Conservation (phyloP, 305 asterid species). For the Rubia tinctorum region DNA sequence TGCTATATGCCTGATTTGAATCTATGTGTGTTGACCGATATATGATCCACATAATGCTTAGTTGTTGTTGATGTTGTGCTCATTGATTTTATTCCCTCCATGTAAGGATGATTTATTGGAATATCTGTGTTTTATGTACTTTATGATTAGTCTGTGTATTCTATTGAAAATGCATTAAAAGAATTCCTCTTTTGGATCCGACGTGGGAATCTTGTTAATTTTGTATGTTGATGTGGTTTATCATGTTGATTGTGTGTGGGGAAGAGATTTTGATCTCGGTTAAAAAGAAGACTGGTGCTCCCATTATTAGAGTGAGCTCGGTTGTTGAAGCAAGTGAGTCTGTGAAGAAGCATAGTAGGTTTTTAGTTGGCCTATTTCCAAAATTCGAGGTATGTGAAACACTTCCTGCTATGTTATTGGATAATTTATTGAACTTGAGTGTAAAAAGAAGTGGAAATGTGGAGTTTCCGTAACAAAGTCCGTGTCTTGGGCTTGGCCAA, state of each 20-base stretch:
- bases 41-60: too few species aligned
- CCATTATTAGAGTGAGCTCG: constrained; percentile 56
- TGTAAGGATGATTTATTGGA: neutral
- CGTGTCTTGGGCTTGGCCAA: constrained; percentile 52
- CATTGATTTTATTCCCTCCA: neutral
- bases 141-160: neutral
- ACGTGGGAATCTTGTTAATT: neutral
- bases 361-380: constrained; percentile 71
- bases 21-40: neutral
- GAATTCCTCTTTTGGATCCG: neutral
- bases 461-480: neutral
- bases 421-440: neutral
- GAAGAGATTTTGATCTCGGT: constrained; percentile 90
- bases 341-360: constrained; percentile 55
- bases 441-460: neutral
- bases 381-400: constrained; percentile 64
- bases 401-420: neutral
- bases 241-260: constrained; percentile 35
- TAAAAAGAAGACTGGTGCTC: constrained; percentile 83
- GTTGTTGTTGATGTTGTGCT: neutral
- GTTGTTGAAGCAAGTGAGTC: constrained; percentile 60
- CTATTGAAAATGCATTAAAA: neutral
- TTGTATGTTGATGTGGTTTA: constrained; percentile 8
- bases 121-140: neutral
- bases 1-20: too few species aligned